Evolutionary conservation across 306 rosid species (phyloP), one percentile per base, ranked within the genome.

Genomic region (Cicer arietinum): DNA sequence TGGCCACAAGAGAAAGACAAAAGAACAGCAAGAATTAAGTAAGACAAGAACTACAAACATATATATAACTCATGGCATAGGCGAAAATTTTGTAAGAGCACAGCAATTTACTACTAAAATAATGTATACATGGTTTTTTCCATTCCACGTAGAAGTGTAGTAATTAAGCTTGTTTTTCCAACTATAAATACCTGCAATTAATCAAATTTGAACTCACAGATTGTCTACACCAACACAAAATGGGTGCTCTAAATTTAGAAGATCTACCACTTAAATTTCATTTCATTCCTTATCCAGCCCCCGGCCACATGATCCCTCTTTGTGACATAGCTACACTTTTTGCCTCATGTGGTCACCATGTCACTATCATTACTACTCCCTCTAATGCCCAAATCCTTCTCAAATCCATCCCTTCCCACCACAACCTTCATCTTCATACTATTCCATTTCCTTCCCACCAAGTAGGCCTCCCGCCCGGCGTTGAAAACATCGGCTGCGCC

Each of bases 291-390:
- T 83, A 47, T 66, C 47, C 59, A 0, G 56, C 83, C 7, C 18
- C 76, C 0, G 84, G 86, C 2, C 85, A 83, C 9, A 58, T 80
- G 57, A 52, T 83, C 17, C 85, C 87, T 6, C 73, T 81, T 1
- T 61, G 77, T 3, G 84, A 78, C 59, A 76, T 81, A 65, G 85
- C 84, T 13, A 67, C 75, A 30, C 69, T 81, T 61, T 84, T 86
- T 7, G 56, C 78, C 41, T 22, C 80, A 20, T 74, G 77, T 0
- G 86, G 87, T 7, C 79, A 66, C 42, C 69, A 76, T 1, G 87
- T 75, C 25, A 86, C 89, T 14, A 54, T 86, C 78, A 79, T 86
- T 56, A 69, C 87, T 47, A 80, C 87, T 35, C 80, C 81, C 1
- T 41, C 52, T 61, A 80, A 83, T 47, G 79, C 78, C n/a, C 60